Evolutionary conservation across 2,329 filamentous ascomycete species (phyloP).

Genomic region (Neofusicoccum parvum): DNA sequence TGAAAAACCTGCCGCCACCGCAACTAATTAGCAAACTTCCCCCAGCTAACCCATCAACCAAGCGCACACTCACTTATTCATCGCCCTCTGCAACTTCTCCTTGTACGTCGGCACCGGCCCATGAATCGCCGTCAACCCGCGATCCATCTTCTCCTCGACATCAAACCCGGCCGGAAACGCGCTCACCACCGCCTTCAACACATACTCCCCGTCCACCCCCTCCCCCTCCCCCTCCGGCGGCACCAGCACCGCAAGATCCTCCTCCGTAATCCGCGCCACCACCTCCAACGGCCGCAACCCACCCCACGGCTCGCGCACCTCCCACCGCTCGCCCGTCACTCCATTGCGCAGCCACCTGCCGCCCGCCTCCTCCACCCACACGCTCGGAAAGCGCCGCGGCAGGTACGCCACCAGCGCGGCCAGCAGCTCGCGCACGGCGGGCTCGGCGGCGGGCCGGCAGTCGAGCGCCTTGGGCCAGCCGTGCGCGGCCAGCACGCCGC

Average conservation of each 20-base stretch:
- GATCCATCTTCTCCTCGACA: slow-evolving; percentile 14
- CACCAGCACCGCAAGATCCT: slow-evolving; percentile 14
- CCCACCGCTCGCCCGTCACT: slow-evolving; percentile 2
- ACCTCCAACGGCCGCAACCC: slow-evolving; percentile 2
- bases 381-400: slow-evolving; percentile 2
- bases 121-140: slow-evolving; percentile 9
- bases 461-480: neutral
- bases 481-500: neutral
- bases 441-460: neutral
- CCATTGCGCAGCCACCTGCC: neutral
- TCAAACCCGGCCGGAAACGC: slow-evolving; percentile 19
- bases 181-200: slow-evolving; percentile 15
- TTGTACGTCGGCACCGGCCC: slow-evolving; percentile 16
- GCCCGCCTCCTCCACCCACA: neutral
- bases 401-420: neutral
- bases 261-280: slow-evolving; percentile 12
- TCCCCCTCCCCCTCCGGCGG: neutral
- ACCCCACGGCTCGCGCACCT: slow-evolving; percentile 3
- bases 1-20: slow-evolving; percentile 11
- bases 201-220: neutral
- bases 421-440: neutral
- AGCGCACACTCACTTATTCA: slow-evolving; percentile 13
- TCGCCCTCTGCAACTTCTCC: slow-evolving; percentile 16
- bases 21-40: too few species aligned
- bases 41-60: too few species aligned